Conservation (phyloP, 441 rosid genomes). For the Croton setiger region DNA sequence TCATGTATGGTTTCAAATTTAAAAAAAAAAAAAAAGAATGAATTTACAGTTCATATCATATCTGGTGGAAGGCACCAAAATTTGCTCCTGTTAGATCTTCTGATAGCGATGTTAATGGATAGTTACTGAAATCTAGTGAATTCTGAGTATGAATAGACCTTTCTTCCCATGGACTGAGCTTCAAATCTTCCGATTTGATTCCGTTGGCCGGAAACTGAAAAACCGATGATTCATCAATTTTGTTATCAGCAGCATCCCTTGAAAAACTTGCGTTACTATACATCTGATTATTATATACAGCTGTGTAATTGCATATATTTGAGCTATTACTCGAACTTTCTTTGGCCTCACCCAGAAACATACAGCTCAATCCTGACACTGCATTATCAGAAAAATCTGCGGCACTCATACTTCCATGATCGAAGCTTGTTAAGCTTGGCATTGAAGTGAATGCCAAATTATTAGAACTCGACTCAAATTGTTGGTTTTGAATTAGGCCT, state of each 20-base stretch:
- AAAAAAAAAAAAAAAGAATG: slow-evolving; percentile 11
- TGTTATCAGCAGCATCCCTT: slow-evolving; percentile 33
- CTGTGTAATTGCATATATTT: slow-evolving; percentile 36
- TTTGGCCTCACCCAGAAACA: slow-evolving; percentile 35
- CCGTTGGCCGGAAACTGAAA: slow-evolving; percentile 36
- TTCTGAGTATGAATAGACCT: slow-evolving; percentile 21
- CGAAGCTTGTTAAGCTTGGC: slow-evolving; percentile 43
- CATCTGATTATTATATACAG: slow-evolving; percentile 27
- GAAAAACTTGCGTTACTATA: slow-evolving; percentile 30
- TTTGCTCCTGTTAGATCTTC: slow-evolving; percentile 48
- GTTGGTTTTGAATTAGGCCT: slow-evolving; percentile 26
- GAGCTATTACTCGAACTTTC: slow-evolving; percentile 54
- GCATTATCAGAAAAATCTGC: slow-evolving; percentile 48
- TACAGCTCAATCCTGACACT: slow-evolving; percentile 35
- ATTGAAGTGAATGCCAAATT: slow-evolving; percentile 36
- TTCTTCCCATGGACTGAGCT: slow-evolving; percentile 38
- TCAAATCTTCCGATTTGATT: slow-evolving; percentile 38
- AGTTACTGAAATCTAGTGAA: slow-evolving; percentile 45
- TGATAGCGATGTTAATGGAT: slow-evolving; percentile 44
- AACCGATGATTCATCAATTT: slow-evolving; percentile 23
- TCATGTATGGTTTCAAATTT: slow-evolving; percentile 19
- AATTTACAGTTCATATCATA: slow-evolving; percentile 43
- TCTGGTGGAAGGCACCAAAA: slow-evolving; percentile 47
- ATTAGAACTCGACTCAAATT: slow-evolving; percentile 28
- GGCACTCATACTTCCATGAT: slow-evolving; percentile 33